Conservation (phyloP, 371 early-diverging fungal genomes). For the Mucor piriformis region DNA sequence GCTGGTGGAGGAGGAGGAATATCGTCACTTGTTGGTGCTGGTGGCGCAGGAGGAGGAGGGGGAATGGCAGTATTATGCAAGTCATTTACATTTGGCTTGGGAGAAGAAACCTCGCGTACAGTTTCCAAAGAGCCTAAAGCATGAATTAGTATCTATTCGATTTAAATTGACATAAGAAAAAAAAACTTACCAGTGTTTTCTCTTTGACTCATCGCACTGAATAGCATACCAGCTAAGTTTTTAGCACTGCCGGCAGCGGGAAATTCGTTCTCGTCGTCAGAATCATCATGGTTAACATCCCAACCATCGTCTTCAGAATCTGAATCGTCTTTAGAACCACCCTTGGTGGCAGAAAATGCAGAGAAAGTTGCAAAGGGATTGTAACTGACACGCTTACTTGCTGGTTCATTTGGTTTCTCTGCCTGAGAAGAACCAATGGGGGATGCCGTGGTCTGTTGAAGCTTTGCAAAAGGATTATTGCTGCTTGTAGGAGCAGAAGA, state of each 20-base stretch:
- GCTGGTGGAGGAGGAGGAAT: constrained; percentile 21
- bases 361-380: constrained; percentile 57
- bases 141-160: neutral
- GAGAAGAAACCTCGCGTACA: constrained; percentile 15
- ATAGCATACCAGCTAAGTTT: constrained; percentile 48
- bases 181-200: neutral
- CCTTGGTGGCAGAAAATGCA: constrained; percentile 50
- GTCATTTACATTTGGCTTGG: constrained; percentile 19
- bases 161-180: neutral
- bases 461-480: constrained; percentile 56
- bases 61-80: neutral
- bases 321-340: constrained; percentile 29
- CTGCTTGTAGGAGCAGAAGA: constrained; percentile 27
- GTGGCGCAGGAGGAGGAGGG: constrained; percentile 26
- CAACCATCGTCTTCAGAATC: constrained; percentile 48
- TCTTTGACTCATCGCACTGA: constrained; percentile 43
- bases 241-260: constrained; percentile 58
- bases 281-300: constrained; percentile 41
- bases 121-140: constrained; percentile 4
- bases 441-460: constrained; percentile 22
- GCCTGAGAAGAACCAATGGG: constrained; percentile 21
- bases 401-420: constrained; percentile 29
- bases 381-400: constrained; percentile 51
- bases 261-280: constrained; percentile 49
- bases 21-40: neutral